A percentile compares a stretch with the other conserved stretches of the same genome.
phyloP scores from a whole-genome alignment of 2,329 filamentous ascomycete genomes.

The Fusarium kyushuense region DNA sequence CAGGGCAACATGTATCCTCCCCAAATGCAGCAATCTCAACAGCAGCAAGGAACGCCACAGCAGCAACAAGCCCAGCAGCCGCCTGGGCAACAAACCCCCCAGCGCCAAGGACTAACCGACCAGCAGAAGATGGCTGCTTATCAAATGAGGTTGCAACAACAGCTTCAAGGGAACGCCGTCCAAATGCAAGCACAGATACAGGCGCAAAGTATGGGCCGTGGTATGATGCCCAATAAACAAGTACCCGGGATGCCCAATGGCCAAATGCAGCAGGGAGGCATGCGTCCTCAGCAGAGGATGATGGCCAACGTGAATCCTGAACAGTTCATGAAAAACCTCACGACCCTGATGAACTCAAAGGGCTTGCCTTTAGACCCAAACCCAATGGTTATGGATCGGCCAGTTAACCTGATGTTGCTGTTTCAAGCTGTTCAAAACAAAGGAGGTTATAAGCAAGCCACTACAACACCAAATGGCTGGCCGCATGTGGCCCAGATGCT shows the following conservation, averaged over 20 bases:
- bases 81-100: slow-evolving; percentile 49
- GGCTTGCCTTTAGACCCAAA: slow-evolving; percentile 79
- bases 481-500: slow-evolving; percentile 74
- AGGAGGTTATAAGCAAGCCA: slow-evolving; percentile 82
- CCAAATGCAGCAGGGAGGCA: slow-evolving; percentile 63
- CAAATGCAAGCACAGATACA: slow-evolving; percentile 67
- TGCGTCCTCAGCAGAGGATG: slow-evolving; percentile 63
- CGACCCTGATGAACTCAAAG: slow-evolving; percentile 80
- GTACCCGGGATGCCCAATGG: slow-evolving; percentile 65
- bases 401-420: slow-evolving; percentile 79
- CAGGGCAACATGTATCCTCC: slow-evolving; percentile 57
- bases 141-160: slow-evolving; percentile 85
- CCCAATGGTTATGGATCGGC: slow-evolving; percentile 79
- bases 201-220: slow-evolving; percentile 58
- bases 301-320: slow-evolving; percentile 68
- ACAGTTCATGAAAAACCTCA: slow-evolving; percentile 80
- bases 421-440: slow-evolving; percentile 81
- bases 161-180: slow-evolving; percentile 71
- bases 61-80: slow-evolving; percentile 57
- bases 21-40: slow-evolving; percentile 61
- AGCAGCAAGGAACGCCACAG: slow-evolving; percentile 57
- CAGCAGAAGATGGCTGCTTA: slow-evolving; percentile 82
- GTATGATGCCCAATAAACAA: slow-evolving; percentile 66
- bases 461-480: slow-evolving; percentile 79
- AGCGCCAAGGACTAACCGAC: slow-evolving; percentile 61